Conservation (phyloP, 495 filamentous ascomycete species). For the Daldinia loculata region DNA sequence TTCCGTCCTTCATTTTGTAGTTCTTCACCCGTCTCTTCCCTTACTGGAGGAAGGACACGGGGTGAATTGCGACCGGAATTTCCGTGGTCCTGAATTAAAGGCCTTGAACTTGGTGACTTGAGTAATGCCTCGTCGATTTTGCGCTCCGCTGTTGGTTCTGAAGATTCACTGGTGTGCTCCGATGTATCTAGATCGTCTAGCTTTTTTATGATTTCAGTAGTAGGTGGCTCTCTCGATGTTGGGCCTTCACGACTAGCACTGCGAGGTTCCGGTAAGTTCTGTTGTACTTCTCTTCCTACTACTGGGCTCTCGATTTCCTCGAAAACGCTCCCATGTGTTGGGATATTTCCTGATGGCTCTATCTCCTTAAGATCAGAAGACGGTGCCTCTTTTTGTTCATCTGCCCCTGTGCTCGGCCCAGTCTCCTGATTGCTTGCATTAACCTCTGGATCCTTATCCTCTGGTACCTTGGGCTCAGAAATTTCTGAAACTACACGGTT, state of each 20-base stretch:
- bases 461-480: constrained; percentile 50
- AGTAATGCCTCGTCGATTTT: constrained; percentile 10
- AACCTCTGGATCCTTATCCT: constrained; percentile 46
- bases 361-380: constrained; percentile 14
- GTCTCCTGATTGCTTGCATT: constrained; percentile 36
- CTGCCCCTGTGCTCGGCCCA: constrained; percentile 17
- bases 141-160: constrained; percentile 13
- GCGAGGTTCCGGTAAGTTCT: constrained; percentile 29
- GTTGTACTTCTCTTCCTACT: constrained; percentile 28
- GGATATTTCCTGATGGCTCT: not conserved
- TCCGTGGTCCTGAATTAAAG: constrained; percentile 30
- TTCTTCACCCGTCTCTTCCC: constrained; percentile 53
- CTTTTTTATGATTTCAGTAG: constrained; percentile 34
- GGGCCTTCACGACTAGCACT: constrained; percentile 1
- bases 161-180: constrained; percentile 27
- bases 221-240: constrained; percentile 19
- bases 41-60: constrained; percentile 52
- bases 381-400: not conserved
- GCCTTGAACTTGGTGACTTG: constrained; percentile 28
- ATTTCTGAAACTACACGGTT: constrained; percentile 63
- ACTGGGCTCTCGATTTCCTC: constrained; percentile 36
- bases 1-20: constrained; percentile 44
- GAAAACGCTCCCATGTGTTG: not conserved
- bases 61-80: constrained; percentile 50
- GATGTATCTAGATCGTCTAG: constrained; percentile 40